These are phyloP conservation scores for Mrakia frigida DNA, from an alignment of 768 basidiomycete genomes.

Conservation along the genomic window DNA sequence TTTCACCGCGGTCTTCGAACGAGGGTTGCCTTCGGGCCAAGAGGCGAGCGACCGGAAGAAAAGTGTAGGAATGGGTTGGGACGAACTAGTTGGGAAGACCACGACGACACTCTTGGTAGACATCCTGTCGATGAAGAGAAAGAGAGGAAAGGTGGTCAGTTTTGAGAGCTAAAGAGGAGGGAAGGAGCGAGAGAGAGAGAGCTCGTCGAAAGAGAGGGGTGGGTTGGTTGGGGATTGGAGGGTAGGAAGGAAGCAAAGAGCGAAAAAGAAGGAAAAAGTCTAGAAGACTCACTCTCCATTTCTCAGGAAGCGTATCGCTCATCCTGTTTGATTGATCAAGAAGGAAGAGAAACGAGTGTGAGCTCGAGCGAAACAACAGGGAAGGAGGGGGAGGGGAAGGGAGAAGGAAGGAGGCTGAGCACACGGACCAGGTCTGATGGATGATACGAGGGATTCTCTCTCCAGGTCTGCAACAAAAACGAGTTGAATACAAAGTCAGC, in stretches of 20 bases:
- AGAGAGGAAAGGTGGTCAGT: neutral
- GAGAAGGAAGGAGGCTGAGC: too few species aligned
- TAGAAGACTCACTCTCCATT: conserved; percentile 53
- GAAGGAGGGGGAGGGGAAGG: too few species aligned
- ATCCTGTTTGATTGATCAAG: conserved; percentile 50
- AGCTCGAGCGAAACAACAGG: too few species aligned
- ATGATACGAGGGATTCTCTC: conserved; percentile 86
- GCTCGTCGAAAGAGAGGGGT: neutral
- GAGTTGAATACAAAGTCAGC: too few species aligned
- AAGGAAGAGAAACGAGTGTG: too few species aligned
- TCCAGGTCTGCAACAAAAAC: conserved; percentile 50
- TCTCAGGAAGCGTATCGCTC: conserved; percentile 70
- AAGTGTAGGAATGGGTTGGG: neutral
- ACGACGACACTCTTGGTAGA: conserved; percentile 77
- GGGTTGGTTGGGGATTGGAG: too few species aligned
- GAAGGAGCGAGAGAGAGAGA: neutral
- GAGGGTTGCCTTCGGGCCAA: neutral
- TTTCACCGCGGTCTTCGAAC: neutral
- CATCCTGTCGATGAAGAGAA: conserved; percentile 44
- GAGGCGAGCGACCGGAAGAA: neutral
- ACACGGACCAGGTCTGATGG: conserved; percentile 75
- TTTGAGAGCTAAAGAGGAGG: neutral
- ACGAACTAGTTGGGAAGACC: conserved; percentile 96
- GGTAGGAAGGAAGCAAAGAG: neutral
- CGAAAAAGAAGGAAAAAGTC: too few species aligned